These are phyloP conservation scores for Fusarium sp. DNA, from an alignment of 2,329 filamentous ascomycete genomes.

Conservation along the genomic window DNA sequence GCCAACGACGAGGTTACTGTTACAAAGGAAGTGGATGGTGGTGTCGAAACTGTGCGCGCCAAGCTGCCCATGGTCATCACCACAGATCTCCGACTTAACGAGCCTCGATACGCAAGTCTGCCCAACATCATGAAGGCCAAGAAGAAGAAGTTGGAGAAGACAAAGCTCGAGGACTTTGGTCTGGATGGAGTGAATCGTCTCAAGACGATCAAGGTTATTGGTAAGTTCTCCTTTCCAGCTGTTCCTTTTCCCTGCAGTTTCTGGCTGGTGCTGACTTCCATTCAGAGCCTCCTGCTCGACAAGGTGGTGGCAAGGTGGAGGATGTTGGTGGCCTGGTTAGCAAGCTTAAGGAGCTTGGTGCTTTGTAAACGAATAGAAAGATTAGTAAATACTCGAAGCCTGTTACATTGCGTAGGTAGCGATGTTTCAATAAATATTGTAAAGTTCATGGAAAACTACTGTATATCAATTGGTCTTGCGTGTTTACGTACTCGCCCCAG, in stretches of 20 bases:
- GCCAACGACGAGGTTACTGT: slow-evolving; percentile 79
- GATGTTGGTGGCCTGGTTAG: slow-evolving; percentile 94
- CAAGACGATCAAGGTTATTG: slow-evolving; percentile 89
- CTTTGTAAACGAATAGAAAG: slow-evolving; percentile 67
- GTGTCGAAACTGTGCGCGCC: slow-evolving; percentile 87
- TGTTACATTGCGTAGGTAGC: neutral
- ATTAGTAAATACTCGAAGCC: slow-evolving; percentile 7
- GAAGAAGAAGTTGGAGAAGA: slow-evolving; percentile 99
- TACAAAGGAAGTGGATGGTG: slow-evolving; percentile 93
- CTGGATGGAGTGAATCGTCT: slow-evolving; percentile 79
- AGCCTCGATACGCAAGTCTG: slow-evolving; percentile 93
- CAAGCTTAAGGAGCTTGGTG: slow-evolving; percentile 96
- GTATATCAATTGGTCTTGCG: neutral
- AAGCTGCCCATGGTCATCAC: slow-evolving; percentile 94
- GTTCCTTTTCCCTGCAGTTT: neutral
- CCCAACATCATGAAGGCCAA: slow-evolving; percentile 99
- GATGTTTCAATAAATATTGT: neutral
- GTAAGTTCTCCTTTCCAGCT: slow-evolving; percentile 60
- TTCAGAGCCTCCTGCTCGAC: slow-evolving; percentile 83
- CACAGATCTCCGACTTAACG: slow-evolving; percentile 92
- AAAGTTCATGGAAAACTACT: neutral
- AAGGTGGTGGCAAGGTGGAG: slow-evolving; percentile 97
- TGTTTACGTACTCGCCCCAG: neutral
- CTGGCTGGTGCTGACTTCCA: slow-evolving; percentile 17
- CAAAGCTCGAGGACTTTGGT: slow-evolving; percentile 84